These are phyloP conservation scores for Zalaria sp. DNA, from an alignment of 2,329 filamentous ascomycete species.

Conservation along the genomic window DNA sequence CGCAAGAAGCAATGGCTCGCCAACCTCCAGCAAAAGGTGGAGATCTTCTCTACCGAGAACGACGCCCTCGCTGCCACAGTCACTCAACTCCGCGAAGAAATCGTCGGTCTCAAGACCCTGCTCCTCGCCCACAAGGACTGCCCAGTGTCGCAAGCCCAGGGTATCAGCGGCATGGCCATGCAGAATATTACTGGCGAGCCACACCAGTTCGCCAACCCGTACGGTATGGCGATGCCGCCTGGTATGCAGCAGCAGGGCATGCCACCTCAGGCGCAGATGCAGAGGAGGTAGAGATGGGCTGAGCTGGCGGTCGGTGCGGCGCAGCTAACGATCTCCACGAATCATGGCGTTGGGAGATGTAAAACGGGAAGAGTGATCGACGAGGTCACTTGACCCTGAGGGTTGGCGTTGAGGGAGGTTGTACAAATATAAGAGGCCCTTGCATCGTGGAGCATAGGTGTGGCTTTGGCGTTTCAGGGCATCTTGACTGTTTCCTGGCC, in stretches of 20 bases:
- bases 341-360: not conserved
- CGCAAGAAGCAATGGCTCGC: constrained; percentile 98
- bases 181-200: constrained; percentile 32
- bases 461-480: not conserved
- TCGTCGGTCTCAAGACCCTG: constrained; percentile 86
- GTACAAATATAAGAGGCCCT: too few species aligned
- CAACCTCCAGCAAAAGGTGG: constrained; percentile 87
- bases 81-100: constrained; percentile 73
- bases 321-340: not conserved
- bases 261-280: constrained; percentile 17
- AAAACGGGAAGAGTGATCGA: not conserved
- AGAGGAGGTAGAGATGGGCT: constrained; percentile 15
- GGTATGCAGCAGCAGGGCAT: constrained; percentile 17
- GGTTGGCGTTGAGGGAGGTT: not conserved
- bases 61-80: constrained; percentile 76
- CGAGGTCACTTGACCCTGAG: not conserved
- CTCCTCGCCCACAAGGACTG: constrained; percentile 93
- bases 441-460: too few species aligned
- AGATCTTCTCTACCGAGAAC: constrained; percentile 84
- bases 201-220: constrained; percentile 31
- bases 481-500: not conserved
- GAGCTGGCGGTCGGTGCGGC: not conserved
- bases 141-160: constrained; percentile 78
- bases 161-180: constrained; percentile 41
- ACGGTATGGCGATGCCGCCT: constrained; percentile 30